Conservation (phyloP, 208 protist species). For the Histomonas meleagridis region DNA sequence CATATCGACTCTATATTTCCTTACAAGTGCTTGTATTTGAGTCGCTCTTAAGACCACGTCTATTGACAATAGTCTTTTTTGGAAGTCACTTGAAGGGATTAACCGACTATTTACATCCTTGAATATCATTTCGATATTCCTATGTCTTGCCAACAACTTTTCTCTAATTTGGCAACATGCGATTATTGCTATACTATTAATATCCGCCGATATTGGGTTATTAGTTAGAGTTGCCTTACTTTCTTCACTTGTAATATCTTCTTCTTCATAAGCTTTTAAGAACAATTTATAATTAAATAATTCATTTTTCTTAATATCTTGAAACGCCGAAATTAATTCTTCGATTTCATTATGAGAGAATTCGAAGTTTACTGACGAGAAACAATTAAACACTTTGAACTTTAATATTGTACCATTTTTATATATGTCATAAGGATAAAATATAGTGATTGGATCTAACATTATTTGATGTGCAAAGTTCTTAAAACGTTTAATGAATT, state of each 20-base stretch:
- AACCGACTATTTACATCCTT: background rate
- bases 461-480: background rate
- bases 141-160: background rate
- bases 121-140: background rate
- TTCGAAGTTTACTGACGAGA: background rate
- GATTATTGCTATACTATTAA: background rate
- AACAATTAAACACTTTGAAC: background rate
- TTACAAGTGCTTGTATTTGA: background rate
- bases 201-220: background rate
- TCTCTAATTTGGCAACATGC: background rate
- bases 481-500: background rate
- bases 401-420: background rate
- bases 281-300: background rate
- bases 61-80: background rate
- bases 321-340: background rate
- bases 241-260: background rate
- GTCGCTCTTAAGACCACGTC: background rate
- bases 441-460: background rate
- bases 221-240: background rate
- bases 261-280: background rate
- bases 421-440: background rate
- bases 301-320: background rate
- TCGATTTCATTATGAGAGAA: background rate
- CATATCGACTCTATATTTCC: background rate
- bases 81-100: background rate